A percentile compares a stretch with the other conserved stretches of the same genome.
Conservation (phyloP, 108 stramenopile genomes). For the Ochromonas danica region DNA sequence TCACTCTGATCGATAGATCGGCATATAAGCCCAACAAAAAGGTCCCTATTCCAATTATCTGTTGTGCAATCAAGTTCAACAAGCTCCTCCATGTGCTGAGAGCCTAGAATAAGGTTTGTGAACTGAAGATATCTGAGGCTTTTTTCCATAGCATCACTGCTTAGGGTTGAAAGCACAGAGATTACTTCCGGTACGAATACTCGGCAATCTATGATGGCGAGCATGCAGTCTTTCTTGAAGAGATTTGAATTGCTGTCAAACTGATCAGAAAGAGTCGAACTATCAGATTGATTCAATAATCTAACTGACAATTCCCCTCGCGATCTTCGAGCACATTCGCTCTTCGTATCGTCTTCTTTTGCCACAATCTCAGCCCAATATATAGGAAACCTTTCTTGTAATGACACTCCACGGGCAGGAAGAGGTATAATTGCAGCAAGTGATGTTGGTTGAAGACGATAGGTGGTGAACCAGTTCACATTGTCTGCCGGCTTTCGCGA, state of each 20-base stretch:
- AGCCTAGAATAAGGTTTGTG: background rate
- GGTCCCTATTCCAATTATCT: background rate
- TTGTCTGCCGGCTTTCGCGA: conserved; percentile 18
- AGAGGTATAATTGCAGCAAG: conserved; percentile 5
- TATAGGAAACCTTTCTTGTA: background rate
- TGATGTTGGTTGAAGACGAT: background rate
- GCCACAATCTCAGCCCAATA: conserved; percentile 22
- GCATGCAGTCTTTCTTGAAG: background rate
- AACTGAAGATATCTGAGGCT: background rate
- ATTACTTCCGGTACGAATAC: conserved; percentile 34
- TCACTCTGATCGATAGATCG: background rate
- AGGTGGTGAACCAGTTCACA: background rate
- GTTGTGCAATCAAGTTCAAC: background rate
- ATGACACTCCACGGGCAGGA: background rate
- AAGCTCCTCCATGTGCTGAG: background rate
- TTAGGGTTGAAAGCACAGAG: conserved; percentile 30
- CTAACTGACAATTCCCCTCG: background rate
- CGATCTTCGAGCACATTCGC: background rate
- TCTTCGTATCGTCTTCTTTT: background rate
- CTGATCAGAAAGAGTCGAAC: background rate
- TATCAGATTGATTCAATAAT: background rate
- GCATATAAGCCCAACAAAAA: background rate
- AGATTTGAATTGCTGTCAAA: background rate
- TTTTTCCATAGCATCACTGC: background rate
- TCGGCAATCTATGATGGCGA: conserved; percentile 20